Percentiles rank a stretch among this genome's conserved stretches.
These are phyloP conservation scores for Suhomyces kilbournensis DNA, from an alignment of 805 yeast genomes.

Conservation along the genomic window DNA sequence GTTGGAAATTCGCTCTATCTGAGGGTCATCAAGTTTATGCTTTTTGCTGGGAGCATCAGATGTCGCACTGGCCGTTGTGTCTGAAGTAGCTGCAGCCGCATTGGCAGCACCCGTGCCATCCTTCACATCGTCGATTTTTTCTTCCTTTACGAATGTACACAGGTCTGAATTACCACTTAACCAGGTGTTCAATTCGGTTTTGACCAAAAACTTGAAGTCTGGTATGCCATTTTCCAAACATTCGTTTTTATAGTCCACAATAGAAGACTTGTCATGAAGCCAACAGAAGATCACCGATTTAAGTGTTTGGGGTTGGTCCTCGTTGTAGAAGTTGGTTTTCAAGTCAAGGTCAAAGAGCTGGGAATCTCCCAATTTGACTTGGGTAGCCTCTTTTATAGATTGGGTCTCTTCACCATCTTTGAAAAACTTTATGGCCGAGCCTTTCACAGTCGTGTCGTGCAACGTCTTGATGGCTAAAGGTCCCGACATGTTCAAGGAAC, in stretches of 20 bases:
- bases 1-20: conserved; percentile 42
- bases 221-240: conserved; percentile 63
- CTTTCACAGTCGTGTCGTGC: conserved; percentile 24
- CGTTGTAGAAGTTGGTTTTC: conserved; percentile 55
- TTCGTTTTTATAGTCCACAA: conserved; percentile 76
- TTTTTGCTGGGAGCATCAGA: conserved; percentile 7
- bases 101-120: conserved; percentile 14
- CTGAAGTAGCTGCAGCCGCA: conserved; percentile 1
- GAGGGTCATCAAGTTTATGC: conserved; percentile 40
- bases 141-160: conserved; percentile 49
- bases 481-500: conserved; percentile 12
- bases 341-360: conserved; percentile 35
- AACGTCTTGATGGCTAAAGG: conserved; percentile 23
- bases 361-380: conserved; percentile 28
- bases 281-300: conserved; percentile 73
- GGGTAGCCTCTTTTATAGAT: conserved; percentile 34
- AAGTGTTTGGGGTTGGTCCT: conserved; percentile 47
- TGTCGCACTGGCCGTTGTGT: conserved; percentile 1
- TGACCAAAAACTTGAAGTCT: conserved; percentile 77
- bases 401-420: conserved; percentile 14
- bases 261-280: conserved; percentile 66
- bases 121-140: not conserved
- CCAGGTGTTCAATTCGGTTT: conserved; percentile 82
- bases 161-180: conserved; percentile 64
- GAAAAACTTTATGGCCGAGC: conserved; percentile 21